These are phyloP conservation scores for Microbotryomycetes sp. DNA, from an alignment of 1,284 basidiomycete genomes.

Conservation along the genomic window DNA sequence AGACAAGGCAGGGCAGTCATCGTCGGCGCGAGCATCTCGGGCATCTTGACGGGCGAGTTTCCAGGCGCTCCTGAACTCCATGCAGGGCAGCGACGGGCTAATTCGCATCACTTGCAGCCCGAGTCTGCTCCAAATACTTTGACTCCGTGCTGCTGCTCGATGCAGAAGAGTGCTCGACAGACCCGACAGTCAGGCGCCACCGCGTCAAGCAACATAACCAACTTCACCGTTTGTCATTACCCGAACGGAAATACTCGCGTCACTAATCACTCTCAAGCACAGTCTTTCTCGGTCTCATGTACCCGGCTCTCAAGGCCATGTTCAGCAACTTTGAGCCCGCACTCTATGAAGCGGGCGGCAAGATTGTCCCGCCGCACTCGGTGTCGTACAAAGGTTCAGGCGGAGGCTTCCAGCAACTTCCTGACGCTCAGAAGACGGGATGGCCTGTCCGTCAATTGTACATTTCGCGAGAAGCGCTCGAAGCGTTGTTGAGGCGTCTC, in stretches of 20 bases:
- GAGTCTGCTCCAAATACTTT: constrained; percentile 14
- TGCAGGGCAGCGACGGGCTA: not conserved
- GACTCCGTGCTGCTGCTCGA: constrained; percentile 12
- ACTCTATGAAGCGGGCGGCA: constrained; percentile 2
- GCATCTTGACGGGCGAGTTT: constrained; percentile 8
- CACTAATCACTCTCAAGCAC: not conserved
- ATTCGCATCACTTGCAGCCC: not conserved
- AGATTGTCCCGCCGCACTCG: not conserved
- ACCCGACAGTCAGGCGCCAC: constrained; percentile 13
- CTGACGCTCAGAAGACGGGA: not conserved
- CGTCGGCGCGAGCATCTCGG: constrained; percentile 12
- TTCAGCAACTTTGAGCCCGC: constrained; percentile 7
- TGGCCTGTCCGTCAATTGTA: constrained; percentile 12
- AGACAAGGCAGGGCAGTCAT: constrained; percentile 8
- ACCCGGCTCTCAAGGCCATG: constrained; percentile 3
- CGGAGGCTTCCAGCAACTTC: constrained; percentile 5
- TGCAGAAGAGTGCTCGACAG: constrained; percentile 17
- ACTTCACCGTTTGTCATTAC: not conserved
- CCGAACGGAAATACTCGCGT: not conserved
- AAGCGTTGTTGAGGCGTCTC: constrained; percentile 8
- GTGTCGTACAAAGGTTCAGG: constrained; percentile 5
- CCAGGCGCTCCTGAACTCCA: too few relatives aligned
- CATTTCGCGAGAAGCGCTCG: constrained; percentile 13
- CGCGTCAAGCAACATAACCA: constrained; percentile 16
- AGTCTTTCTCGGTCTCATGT: constrained; percentile 12